A percentile compares a stretch with the other conserved stretches of the same genome.
Evolutionary conservation across 2,329 filamentous ascomycete genomes (phyloP).

Genomic region (Teratosphaeria pseudoeucalypti): DNA sequence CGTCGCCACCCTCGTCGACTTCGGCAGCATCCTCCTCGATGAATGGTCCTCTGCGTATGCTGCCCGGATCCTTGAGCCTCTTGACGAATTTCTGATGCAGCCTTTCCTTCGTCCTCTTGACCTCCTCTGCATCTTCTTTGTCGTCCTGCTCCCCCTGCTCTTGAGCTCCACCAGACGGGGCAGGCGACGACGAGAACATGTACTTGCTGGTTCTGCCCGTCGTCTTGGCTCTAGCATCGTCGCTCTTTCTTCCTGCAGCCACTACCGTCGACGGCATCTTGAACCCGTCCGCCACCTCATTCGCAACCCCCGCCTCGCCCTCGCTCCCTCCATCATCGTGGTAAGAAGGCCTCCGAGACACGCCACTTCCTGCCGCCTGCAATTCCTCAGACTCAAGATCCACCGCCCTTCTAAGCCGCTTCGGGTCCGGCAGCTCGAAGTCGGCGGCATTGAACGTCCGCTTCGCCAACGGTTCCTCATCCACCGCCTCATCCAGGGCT

Average conservation of each 20-base stretch:
- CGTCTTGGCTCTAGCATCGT: slow-evolving; percentile 22
- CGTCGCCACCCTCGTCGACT: slow-evolving; percentile 45
- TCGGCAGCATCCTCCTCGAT: slow-evolving; percentile 44
- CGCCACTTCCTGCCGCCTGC: not conserved
- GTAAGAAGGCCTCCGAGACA: slow-evolving; percentile 8
- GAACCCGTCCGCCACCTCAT: not conserved
- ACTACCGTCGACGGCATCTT: not conserved
- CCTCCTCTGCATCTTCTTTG: slow-evolving; percentile 40
- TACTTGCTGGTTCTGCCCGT: slow-evolving; percentile 48
- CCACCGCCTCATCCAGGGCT: slow-evolving; percentile 8
- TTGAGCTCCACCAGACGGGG: not conserved
- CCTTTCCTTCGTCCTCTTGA: slow-evolving; percentile 52
- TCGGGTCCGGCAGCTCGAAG: slow-evolving; percentile 3
- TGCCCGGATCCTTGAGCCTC: slow-evolving; percentile 80
- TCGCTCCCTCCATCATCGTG: slow-evolving; percentile 16
- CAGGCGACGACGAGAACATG: slow-evolving; percentile 44
- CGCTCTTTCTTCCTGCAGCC: not conserved
- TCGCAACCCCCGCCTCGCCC: not conserved
- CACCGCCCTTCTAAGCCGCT: slow-evolving; percentile 7
- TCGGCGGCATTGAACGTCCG: not conserved
- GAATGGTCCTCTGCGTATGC: slow-evolving; percentile 52
- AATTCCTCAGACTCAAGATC: not conserved
- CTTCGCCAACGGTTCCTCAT: not conserved
- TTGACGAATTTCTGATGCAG: slow-evolving; percentile 79
- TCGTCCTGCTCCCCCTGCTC: slow-evolving; percentile 15